Base-by-base conservation (phyloP, 2,329 filamentous ascomycete genomes). In the Colletotrichum sp. region DNA sequence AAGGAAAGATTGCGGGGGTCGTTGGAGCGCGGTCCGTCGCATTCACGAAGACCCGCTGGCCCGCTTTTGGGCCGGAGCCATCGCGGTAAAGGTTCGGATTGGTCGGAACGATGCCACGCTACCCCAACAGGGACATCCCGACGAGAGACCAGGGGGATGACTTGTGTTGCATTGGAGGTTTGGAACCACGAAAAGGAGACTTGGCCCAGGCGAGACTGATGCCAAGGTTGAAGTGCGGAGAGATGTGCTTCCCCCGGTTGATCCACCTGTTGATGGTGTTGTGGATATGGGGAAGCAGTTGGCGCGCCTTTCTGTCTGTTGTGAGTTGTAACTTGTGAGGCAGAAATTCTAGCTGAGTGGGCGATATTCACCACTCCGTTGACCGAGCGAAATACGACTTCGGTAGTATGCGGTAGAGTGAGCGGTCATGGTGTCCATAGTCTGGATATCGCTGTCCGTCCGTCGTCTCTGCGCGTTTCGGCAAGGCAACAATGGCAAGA, bases 11-110 rank as follows among this genome's bases (percentile, higher is more conserved):
- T 74, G 64, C 65, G 64, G 71, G 71, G 71, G 71, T 34, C 32
- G 36, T 70, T 59, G 44, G 71, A 74, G 71, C 71, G 71, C 67
- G 71, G 71, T 74, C 71, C 57, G 71, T 59, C 66, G 71, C 39
- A 30, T 62, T 62, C 59, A 62, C 32, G 30, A 62, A 36, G 59
- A 62, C 34, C 66, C 57, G n/a, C 66, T 62, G 71, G 30, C 67
- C 71, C 71, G 63, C 71, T 59, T 64, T 24, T 24, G 26, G 16
- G 30, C 32, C 67, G 57, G 34, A 24, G 34, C 8, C 57, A 74
- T 67, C 66, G 71, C 71, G 71, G 71, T 70, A 74, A 70, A 64
- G 57, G 15, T 32, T 63, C 32, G 39, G 57, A 74, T 74, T 74
- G 71, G 71, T 18, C 66, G 63, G 21, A 66, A 36, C 13, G 55